Base-by-base conservation (phyloP, 1,139 yeast genomes). In the Yamadazyma dushanensis region DNA sequence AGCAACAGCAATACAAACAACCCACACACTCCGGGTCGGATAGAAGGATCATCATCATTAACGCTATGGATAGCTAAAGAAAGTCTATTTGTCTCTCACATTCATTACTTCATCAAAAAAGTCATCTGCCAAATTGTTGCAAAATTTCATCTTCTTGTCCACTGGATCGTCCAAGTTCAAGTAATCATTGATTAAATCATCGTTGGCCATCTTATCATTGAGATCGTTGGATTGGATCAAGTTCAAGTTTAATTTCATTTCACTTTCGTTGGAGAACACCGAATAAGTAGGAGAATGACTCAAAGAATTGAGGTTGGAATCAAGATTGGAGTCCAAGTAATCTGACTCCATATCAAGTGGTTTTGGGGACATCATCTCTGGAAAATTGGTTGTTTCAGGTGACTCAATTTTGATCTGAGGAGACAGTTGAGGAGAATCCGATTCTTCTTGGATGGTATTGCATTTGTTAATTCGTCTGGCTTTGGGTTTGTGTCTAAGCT, bases 131-230 rank as follows among this genome's bases (percentile, higher is more conserved):
- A 33, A 17, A 23, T 26, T 26, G 16, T 10, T 6, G 13, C 16
- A 9, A 13, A 25, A 25, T 17, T 24, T 32, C 15, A 32, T 32
- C 27, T 31, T 39, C 32, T 34, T 32, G 13, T 20, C 31, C 11
- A 32, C 27, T 15, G 35, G 27, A 10, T 34, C 38, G 16, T 36
- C 39, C 4, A 41, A 23, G 27, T 41, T 35, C 30, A 41, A 36
- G 26, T 67, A 73, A 39, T 66, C 68, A 34, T 65, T 64, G 38
- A 66, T 66, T 44, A 66, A 59, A n/a, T 34, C 35, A 23, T 36
- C 37, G 10, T 35, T 36, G 8, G 31, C 20, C 6, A 38, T n/a
- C 14, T 37, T 35, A 27, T 44, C 48, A 21, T 43, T 46, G 4
- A 44, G 23, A 11, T 47, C 44, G 29, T 47, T 47, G 11, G 51